A percentile compares a stretch with the other conserved stretches of the same genome.
Conservation (phyloP, 331 rosid species). For the Quercus lobata region DNA sequence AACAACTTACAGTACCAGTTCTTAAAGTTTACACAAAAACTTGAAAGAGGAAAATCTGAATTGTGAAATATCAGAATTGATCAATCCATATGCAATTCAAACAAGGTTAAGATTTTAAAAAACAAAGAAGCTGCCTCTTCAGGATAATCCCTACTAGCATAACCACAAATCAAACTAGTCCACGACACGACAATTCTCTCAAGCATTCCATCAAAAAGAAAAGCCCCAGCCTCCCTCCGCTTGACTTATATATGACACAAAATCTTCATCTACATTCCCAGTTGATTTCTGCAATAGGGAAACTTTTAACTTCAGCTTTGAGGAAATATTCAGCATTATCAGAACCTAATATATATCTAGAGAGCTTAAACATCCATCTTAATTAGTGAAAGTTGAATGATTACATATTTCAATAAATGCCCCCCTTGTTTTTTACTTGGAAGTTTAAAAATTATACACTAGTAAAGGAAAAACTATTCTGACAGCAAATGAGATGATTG, state of each 20-base stretch:
- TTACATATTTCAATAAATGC: neutral
- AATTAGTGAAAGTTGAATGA: neutral
- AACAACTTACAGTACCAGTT: neutral
- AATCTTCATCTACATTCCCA: constrained; percentile 55
- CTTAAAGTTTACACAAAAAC: neutral
- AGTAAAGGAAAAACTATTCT: too few species aligned
- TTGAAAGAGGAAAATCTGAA: neutral
- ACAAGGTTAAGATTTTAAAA: constrained; percentile 69
- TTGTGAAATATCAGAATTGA: constrained; percentile 3
- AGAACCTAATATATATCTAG: neutral
- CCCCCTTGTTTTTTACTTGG: neutral
- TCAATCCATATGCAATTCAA: constrained; percentile 46
- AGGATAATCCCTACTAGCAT: constrained; percentile 40
- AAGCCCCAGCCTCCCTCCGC: constrained; percentile 82
- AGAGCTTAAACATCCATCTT: neutral
- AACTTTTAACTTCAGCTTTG: constrained; percentile 1
- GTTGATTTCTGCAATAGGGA: constrained; percentile 46
- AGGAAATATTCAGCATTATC: neutral
- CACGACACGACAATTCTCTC: constrained; percentile 84
- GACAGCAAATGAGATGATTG: too few species aligned
- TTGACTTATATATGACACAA: constrained; percentile 55
- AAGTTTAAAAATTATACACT: too few species aligned
- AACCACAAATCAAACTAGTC: constrained; percentile 85
- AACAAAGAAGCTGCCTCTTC: constrained; percentile 68
- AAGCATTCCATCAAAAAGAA: constrained; percentile 64